Evolutionary conservation across 805 yeast genomes (phyloP), one percentile per base, ranked within the genome.

Genomic region (Metschnikowia picachoensis): DNA sequence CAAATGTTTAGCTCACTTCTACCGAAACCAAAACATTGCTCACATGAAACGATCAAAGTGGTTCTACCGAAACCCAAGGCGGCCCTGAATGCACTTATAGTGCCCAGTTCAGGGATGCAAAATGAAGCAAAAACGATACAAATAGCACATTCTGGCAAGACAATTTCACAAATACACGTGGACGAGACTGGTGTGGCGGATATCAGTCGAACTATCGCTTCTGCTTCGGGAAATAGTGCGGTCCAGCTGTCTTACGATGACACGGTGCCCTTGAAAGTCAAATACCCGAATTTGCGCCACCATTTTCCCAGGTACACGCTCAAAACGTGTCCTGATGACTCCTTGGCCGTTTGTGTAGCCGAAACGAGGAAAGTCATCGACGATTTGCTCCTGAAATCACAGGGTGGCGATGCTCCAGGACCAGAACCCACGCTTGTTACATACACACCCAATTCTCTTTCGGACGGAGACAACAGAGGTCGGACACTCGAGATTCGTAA

Each of bases 401-500:
- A 72, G 1, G 67, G 60, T 1, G 39, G 45, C 2, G 60, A 58
- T 5, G 57, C 73, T 74, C 1, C 76, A 73, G 7, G 70, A 70
- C 48, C 48, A 7, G 51, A 65, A 9, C 30, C 44, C 9, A 36
- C 47, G 11, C 27, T 36, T 29, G 58, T 56, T 0, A 41, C 56
- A 1, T 53, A 52, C 37, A 50, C 52, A 0, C 43, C 65, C 2
- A 52, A 49, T 6, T 38, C 61, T 2, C 37, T 50, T 4, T 38
- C 40, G 4, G 33, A 35, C 3, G 46, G 46, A 6, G 52, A 52
- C 4, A 43, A 46, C 14, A 39, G 60, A 35, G 65, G 60, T 30
- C 53, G 87, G 46, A 67, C 75, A 4, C 76, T 90, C 27, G 82
- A 82, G 56, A 80, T 91, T 36, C 80, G 82, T 12, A 87, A 83